These are phyloP conservation scores for Rheum nobile DNA, from an alignment of 148 eudicot genomes.

Conservation along the genomic window DNA sequence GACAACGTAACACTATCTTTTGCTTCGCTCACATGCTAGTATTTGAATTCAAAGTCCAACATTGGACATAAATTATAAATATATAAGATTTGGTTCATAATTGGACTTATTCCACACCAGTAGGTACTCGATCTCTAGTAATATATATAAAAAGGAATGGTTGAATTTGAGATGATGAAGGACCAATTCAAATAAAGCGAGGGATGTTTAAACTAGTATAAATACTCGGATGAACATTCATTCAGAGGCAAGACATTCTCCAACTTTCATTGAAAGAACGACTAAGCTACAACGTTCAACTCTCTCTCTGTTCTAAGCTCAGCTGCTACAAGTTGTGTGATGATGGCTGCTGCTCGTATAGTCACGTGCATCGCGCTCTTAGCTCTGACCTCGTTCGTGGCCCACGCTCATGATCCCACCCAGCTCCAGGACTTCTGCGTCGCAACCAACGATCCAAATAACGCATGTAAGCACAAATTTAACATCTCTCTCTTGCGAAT, in stretches of 20 bases:
- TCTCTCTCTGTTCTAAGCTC: background rate
- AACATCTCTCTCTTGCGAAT: too few relatives aligned
- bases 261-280: background rate
- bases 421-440: constrained; percentile 9
- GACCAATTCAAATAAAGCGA: background rate
- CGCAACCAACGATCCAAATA: background rate
- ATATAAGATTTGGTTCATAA: background rate
- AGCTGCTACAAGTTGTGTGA: background rate
- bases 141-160: background rate
- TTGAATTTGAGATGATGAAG: background rate
- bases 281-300: background rate
- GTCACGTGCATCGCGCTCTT: constrained; percentile 4
- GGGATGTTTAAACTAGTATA: background rate
- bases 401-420: background rate
- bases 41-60: background rate
- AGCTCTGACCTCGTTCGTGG: constrained; percentile 1
- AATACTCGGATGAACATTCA: background rate
- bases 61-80: background rate
- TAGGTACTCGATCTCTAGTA: background rate
- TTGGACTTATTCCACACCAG: background rate
- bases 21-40: background rate
- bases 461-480: background rate
- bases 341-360: background rate
- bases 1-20: background rate
- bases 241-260: background rate